Evolutionary conservation across 75 land plant genomes (phyloP).

Genomic region (Adiantum capillusveneris): DNA sequence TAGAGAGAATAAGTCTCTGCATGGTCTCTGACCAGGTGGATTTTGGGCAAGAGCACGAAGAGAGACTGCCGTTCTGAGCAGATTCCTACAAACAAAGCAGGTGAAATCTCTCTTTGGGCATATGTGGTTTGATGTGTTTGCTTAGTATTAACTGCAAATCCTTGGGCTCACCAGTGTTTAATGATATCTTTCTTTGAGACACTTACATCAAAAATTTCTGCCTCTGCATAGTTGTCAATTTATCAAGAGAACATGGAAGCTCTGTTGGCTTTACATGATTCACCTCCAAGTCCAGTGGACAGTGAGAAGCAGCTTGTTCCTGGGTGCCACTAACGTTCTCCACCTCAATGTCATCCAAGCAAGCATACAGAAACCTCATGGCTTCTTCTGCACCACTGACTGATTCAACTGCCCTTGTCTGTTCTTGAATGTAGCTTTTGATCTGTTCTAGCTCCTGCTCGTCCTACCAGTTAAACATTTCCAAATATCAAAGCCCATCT

Average conservation of each 20-base stretch:
- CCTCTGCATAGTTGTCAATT: constrained; percentile 5
- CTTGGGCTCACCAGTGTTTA: too few species aligned
- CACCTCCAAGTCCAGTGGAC: not conserved
- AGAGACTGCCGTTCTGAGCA: constrained; percentile 14
- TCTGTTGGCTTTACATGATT: not conserved
- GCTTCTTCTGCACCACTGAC: constrained; percentile 16
- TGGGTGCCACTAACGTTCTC: constrained; percentile 2
- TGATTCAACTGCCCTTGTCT: constrained; percentile 8
- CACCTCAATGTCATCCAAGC: constrained; percentile 28
- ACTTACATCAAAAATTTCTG: constrained; percentile 11
- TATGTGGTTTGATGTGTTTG: too few species aligned
- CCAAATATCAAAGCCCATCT: too few species aligned
- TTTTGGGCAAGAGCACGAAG: constrained; percentile 6
- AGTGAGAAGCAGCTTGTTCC: not conserved
- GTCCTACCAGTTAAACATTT: too few species aligned
- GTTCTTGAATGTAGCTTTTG: constrained; percentile 10
- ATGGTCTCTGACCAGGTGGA: not conserved
- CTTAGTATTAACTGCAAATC: too few species aligned
- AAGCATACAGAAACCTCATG: constrained; percentile 25
- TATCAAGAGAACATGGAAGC: constrained; percentile 9
- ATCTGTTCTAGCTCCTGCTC: not conserved
- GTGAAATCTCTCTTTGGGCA: too few species aligned
- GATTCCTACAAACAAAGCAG: too few species aligned
- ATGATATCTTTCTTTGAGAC: too few species aligned
- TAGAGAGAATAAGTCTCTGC: not conserved